Evolutionary conservation across 495 filamentous ascomycete genomes (phyloP).

Genomic region (Diplogelasinospora grovesii): DNA sequence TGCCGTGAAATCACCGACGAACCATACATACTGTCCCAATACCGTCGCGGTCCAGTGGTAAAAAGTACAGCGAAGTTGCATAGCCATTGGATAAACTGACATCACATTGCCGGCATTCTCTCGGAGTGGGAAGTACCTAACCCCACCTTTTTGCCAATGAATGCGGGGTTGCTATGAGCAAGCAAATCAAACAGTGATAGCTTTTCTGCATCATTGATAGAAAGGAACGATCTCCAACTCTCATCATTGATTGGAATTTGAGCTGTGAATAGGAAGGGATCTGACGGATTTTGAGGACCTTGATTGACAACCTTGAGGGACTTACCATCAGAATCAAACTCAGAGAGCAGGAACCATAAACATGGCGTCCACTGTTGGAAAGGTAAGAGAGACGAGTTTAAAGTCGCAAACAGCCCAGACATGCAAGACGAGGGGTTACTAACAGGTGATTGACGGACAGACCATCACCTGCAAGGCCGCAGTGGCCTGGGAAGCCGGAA

Average conservation of each 20-base stretch:
- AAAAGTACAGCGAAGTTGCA: background rate
- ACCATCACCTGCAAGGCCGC: constrained; percentile 69
- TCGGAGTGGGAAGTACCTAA: no score
- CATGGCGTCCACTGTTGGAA: constrained; percentile 44
- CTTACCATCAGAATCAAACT: background rate
- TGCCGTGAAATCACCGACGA: constrained; percentile 30
- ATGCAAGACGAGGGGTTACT: constrained; percentile 6
- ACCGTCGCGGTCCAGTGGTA: background rate
- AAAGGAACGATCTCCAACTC: no score
- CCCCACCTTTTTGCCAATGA: constrained; percentile 15
- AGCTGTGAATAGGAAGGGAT: background rate
- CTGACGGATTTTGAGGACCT: background rate
- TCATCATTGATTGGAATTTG: background rate
- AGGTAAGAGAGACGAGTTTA: constrained; percentile 26
- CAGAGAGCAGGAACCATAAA: constrained; percentile 7
- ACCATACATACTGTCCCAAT: constrained; percentile 2
- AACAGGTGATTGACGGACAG: constrained; percentile 16
- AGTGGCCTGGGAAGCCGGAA: constrained; percentile 90
- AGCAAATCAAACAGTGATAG: background rate
- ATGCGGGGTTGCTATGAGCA: background rate
- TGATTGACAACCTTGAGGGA: background rate
- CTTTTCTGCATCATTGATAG: constrained; percentile 3
- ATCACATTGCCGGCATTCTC: constrained; percentile 17
- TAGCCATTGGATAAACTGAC: no score
- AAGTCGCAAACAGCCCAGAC: background rate